These are phyloP conservation scores for Leishmania martiniquensis DNA, from an alignment of 208 protist species.

Conservation along the genomic window DNA sequence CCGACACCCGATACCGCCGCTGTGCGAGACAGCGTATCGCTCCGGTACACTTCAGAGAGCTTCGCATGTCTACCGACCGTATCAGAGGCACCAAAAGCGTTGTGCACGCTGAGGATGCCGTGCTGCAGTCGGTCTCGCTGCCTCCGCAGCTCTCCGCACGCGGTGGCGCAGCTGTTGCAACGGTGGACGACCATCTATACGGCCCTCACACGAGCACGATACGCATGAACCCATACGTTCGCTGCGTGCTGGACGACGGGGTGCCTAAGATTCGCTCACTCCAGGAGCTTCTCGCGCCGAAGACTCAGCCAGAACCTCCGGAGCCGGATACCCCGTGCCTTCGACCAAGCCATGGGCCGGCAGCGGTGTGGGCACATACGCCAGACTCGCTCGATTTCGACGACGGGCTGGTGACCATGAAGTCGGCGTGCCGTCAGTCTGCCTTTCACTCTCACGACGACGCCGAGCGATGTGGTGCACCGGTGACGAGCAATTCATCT, in stretches of 20 bases:
- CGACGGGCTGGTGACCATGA: not conserved
- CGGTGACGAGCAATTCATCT: not conserved
- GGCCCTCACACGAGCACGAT: slow-evolving; percentile 35
- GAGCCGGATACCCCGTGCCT: slow-evolving; percentile 64
- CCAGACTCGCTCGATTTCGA: slow-evolving; percentile 19
- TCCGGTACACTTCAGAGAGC: not conserved
- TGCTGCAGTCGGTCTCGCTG: not conserved
- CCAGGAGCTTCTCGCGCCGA: slow-evolving; percentile 48
- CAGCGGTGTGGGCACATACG: not conserved
- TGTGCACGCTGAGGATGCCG: not conserved
- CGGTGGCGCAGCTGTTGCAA: not conserved
- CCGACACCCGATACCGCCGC: not conserved
- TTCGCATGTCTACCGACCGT: slow-evolving; percentile 7
- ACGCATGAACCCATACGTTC: slow-evolving; percentile 61
- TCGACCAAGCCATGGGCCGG: slow-evolving; percentile 20
- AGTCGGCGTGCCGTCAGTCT: not conserved
- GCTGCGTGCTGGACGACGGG: slow-evolving; percentile 48
- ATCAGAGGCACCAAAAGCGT: not conserved
- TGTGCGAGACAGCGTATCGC: not conserved
- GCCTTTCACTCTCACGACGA: not conserved
- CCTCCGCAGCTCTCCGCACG: not conserved
- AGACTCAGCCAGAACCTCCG: slow-evolving; percentile 22
- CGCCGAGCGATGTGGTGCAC: not conserved
- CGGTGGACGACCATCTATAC: slow-evolving; percentile 7
- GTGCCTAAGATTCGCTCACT: slow-evolving; percentile 50